Base-by-base conservation (phyloP, 2,329 filamentous ascomycete genomes). In the Polytolypa hystricis region DNA sequence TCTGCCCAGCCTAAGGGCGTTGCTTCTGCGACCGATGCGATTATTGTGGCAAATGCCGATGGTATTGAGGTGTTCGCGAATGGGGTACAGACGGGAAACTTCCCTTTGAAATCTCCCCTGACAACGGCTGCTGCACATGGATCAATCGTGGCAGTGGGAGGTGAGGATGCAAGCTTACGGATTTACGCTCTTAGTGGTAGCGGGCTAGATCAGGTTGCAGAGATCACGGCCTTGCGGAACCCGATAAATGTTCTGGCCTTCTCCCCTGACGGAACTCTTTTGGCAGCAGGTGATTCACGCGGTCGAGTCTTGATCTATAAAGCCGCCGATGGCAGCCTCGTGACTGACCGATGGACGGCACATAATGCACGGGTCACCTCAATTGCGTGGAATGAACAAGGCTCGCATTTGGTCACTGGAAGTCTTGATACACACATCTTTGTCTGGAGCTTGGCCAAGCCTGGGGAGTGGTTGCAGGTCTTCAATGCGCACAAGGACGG, bases 401-500 rank as follows among this genome's bases (percentile, higher is more conserved):
- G 81, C 9, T 81, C 79, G 15, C 82, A 86, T 54, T 79, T 87
- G 2, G 84, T 77, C 14, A 93, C 83, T 55, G 89, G 87, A 9
- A 81, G 77, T 30, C 65, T 98, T 33, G 91, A 98, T 57, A 95
- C 89, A 0, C 86, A 93, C 52, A 73, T 98, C 14, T 87, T 84
- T 55, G 78, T 94, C 19, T 98, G 91, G 85, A 94, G 84, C 56
- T 61, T 95, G 38, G 65, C 68, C 29, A 83, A 84, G 55, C 89
- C 89, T 1, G 86, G 84, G 2, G 83, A 83, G 60, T 74, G 89
- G 47, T 74, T 93, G 47, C 89, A 91, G 66, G 80, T 78, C 10
- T 64, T 77, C 15, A 93, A 94, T 54, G 86, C 89, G 33, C 91
- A 98, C 65, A 95, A 95, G 64, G 91, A 96, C 54, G 91, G 91